Percentiles rank a stretch among this genome's conserved stretches.
phyloP scores from a whole-genome alignment of 768 basidiomycete genomes.

The Amanita polypyramis region DNA sequence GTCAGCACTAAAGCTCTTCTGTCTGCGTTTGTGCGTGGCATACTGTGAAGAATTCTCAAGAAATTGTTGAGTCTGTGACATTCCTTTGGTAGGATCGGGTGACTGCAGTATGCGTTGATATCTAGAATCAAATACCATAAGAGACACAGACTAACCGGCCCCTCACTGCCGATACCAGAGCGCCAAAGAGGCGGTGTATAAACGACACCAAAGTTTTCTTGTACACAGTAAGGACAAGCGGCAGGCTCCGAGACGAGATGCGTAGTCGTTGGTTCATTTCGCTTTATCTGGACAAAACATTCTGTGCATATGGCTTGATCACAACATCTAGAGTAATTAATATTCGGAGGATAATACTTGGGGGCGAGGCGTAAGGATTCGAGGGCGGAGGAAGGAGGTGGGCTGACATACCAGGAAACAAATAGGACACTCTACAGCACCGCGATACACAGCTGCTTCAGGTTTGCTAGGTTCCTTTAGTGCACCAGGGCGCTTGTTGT shows the following conservation, averaged over 20 bases:
- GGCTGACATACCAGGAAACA: constrained; percentile 79
- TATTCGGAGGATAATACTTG: constrained; percentile 96
- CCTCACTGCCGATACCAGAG: constrained; percentile 67
- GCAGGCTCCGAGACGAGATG: constrained; percentile 96
- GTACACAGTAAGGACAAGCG: constrained; percentile 95
- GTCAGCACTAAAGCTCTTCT: constrained; percentile 83
- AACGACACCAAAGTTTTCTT: constrained; percentile 91
- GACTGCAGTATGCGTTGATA: constrained; percentile 15
- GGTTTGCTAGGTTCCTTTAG: constrained; percentile 60
- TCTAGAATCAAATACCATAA: constrained; percentile 12
- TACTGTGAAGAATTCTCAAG: constrained; percentile 22
- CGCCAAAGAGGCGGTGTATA: constrained; percentile 81
- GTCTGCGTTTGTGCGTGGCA: constrained; percentile 58
- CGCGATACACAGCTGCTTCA: constrained; percentile 75
- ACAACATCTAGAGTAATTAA: constrained; percentile 95
- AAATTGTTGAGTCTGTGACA: constrained; percentile 23
- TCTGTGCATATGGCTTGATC: constrained; percentile 99
- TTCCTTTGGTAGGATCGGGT: constrained; percentile 39
- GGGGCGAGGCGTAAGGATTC: constrained; percentile 20
- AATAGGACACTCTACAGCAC: constrained; percentile 92
- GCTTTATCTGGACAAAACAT: constrained; percentile 98
- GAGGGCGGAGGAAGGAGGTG: constrained; percentile 11
- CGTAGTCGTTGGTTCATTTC: constrained; percentile 87
- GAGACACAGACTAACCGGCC: constrained; percentile 34
- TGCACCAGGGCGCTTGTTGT: constrained; percentile 43